These are phyloP conservation scores for Tolypocladium ovalisporum DNA, from an alignment of 2,329 filamentous ascomycete species.

Conservation along the genomic window DNA sequence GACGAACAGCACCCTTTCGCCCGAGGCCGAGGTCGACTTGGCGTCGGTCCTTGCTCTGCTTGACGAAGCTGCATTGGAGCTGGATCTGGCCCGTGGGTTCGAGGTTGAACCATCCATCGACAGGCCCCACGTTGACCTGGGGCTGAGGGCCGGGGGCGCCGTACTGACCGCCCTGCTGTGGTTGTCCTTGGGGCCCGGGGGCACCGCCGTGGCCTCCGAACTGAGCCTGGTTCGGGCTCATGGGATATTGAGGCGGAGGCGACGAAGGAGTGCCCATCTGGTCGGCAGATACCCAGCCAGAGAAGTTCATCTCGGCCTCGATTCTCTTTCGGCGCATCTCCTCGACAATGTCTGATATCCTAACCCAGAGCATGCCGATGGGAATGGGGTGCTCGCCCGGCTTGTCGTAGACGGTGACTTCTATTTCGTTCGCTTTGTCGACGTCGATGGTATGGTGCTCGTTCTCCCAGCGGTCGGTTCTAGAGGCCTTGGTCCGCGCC, in stretches of 20 bases:
- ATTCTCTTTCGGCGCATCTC: constrained; percentile 97
- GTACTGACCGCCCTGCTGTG: constrained; percentile 15
- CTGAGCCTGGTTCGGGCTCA: constrained; percentile 34
- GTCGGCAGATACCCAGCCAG: constrained; percentile 95
- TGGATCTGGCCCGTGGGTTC: constrained; percentile 91
- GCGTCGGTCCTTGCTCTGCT: constrained; percentile 74
- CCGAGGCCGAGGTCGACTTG: constrained; percentile 83
- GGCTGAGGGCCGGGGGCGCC: constrained; percentile 31
- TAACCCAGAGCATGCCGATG: constrained; percentile 90
- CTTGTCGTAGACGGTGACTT: constrained; percentile 96
- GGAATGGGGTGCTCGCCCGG: constrained; percentile 81
- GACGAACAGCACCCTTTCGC: constrained; percentile 89
- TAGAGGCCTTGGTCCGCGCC: constrained; percentile 73
- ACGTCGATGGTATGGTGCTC: constrained; percentile 89
- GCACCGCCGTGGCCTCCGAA: constrained; percentile 34
- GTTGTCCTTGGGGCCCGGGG: constrained; percentile 25
- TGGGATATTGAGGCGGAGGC: constrained; percentile 44
- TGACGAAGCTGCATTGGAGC: constrained; percentile 82
- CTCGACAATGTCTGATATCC: constrained; percentile 93
- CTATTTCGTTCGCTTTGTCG: constrained; percentile 97
- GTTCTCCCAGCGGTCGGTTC: constrained; percentile 83
- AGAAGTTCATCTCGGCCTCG: constrained; percentile 86
- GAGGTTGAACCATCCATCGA: constrained; percentile 94
- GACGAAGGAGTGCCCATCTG: constrained; percentile 61
- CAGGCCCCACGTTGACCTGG: constrained; percentile 46